Evolutionary conservation across 2,329 filamentous ascomycete species (phyloP), one percentile per base, ranked within the genome.

Genomic region (Talaromyces pinophilus): DNA sequence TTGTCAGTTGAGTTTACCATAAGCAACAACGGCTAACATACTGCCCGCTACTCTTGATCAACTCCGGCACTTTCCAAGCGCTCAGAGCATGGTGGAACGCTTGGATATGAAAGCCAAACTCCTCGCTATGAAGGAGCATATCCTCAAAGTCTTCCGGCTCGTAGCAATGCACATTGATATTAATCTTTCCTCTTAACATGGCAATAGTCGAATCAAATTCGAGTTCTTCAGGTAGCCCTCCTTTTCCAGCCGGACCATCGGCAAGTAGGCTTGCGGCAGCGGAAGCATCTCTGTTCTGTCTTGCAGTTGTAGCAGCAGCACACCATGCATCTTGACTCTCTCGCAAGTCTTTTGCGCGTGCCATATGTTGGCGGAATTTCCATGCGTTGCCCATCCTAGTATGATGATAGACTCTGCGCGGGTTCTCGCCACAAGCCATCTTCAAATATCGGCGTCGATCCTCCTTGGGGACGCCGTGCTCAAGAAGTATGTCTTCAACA

Each of bases 371-470:
- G 1, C 89, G 83, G 71, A 91, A 89, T 69, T 87, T 84, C 83
- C 87, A 91, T 59, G 88, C 88, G 77, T 91, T 88, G 8, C 89
- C 89, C 72, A 91, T 79, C 1, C 89, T 81, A 68, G 86, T 90
- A 64, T 80, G 81, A 10, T 87, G 87, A 67, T 90, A 89, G 0
- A 87, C 79, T 0, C 82, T 78, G 78, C 90, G 90, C 1, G 88
- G 80, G 71, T 91, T 91, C 77, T 91, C 89, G 42, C 89, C 89
- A 69, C 88, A 91, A 0, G 89, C 89, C 88, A 91, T 91, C 79
- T 92, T 91, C 83, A 92, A 89, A 75, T 90, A 91, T 22, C 89
- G 83, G 85, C 88, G 89, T 67, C 81, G 85, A 25, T 82, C 81
- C 50, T 89, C 87, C 38, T 70, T 69, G 3, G 66, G 63, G 22